Base-by-base conservation (phyloP, 1,139 yeast genomes). In the Blastobotrys apis region DNA sequence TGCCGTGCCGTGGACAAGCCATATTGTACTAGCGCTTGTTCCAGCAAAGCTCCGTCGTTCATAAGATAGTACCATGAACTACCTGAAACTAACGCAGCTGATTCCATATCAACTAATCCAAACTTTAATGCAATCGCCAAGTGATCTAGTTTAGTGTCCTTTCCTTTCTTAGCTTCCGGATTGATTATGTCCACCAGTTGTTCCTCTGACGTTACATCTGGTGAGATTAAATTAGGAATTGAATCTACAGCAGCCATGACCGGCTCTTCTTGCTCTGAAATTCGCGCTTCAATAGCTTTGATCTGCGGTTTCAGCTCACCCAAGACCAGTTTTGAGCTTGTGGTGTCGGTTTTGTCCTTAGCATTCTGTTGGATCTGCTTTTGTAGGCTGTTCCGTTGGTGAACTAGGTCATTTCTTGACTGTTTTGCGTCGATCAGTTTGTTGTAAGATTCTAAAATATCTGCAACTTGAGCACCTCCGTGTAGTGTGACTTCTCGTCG, bases 21-120 rank as follows among this genome's bases (percentile, higher is more conserved):
- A 61, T 81, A 88, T 52, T 84, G 92, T 1, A 90, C 77, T 45
- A 94, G 69, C 0, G 98, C 98, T 57, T 85, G 94, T 58, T 94
- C 98, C 33, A 94, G 66, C 34, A 82, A 67, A 0, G 97, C 97
- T 8, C 95, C 97, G 53, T 85, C 95, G 15, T 88, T 88, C 2
- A 82, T 53, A 10, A 92, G 67, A 57, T 85, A 94, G 63, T 90
- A 92, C 83, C 95, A 90, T 1, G 96, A 88, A 1, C 84, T 71
- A 0, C 98, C 98, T 3, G 94, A 77, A 0, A 86, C 77, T 33
- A 75, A 69, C 0, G 97, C 70, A 0, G 95, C 97, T 0, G 77
- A 70, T 19, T 71, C 68, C 47, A 92, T 75, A 51, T 94, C 94
- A 37, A 88, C 66, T 20, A 92, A 66, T 0, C 79, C 78, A 16